Percentiles rank a stretch among this genome's conserved stretches.
These are phyloP conservation scores for Chenopodium quinoa DNA, from an alignment of 148 eudicot genomes.

Conservation along the genomic window DNA sequence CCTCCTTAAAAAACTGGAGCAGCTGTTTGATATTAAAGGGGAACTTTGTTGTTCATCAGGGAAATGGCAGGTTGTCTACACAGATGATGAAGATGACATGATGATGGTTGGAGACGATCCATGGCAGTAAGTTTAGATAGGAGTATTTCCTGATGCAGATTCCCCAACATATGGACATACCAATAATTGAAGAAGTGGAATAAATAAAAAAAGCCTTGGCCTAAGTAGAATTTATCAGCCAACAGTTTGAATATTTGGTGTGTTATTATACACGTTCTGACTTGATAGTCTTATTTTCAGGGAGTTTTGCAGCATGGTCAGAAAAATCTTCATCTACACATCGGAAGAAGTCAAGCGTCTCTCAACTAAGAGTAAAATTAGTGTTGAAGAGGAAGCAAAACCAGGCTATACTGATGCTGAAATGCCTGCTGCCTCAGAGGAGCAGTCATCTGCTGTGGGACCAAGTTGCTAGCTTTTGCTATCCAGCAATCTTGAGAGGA, in stretches of 20 bases:
- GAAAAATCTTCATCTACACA: constrained; percentile 75
- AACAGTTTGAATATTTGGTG: not conserved
- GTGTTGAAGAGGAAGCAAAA: constrained; percentile 39
- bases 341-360: constrained; percentile 82
- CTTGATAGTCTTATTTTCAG: constrained; percentile 32
- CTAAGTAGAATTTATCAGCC: not conserved
- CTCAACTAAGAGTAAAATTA: constrained; percentile 67
- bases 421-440: constrained; percentile 49
- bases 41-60: constrained; percentile 65
- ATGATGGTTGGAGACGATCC: constrained; percentile 99
- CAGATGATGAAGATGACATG: constrained; percentile 88
- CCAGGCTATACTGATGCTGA: constrained; percentile 36
- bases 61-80: constrained; percentile 91
- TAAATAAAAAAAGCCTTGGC: not conserved
- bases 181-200: not conserved
- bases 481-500: not conserved
- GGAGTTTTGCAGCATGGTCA: constrained; percentile 90
- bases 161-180: not conserved
- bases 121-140: constrained; percentile 77
- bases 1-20: constrained; percentile 69
- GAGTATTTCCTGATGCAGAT: not conserved
- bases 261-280: not conserved
- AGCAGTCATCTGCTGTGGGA: constrained; percentile 53
- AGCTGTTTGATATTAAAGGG: constrained; percentile 76
- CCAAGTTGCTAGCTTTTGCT: constrained; percentile 36